Evolutionary conservation across 225 moss, liverwort and hornwort species (phyloP).

Genomic region (Climacium dendroides): DNA sequence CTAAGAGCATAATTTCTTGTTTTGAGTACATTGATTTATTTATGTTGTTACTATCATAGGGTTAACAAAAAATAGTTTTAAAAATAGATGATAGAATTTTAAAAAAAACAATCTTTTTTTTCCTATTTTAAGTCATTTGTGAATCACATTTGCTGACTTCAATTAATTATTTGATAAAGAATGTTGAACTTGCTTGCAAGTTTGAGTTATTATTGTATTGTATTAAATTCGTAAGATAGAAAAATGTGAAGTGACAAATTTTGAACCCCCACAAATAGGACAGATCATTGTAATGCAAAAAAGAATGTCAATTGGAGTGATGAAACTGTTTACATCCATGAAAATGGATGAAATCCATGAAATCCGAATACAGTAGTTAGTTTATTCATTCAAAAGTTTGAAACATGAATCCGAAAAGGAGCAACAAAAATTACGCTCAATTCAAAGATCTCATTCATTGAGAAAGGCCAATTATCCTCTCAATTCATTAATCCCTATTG

Average conservation of each 20-base stretch:
- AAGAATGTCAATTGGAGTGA: neutral
- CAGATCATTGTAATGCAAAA: neutral
- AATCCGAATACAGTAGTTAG: neutral
- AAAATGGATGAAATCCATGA: neutral
- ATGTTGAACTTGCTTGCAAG: neutral
- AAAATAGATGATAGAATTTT: neutral
- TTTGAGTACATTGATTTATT: neutral
- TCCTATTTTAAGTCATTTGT: fast-evolving
- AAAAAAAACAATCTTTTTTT: neutral
- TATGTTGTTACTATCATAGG: neutral
- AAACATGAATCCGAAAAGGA: neutral
- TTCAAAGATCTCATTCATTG: neutral
- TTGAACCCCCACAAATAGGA: neutral
- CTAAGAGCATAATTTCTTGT: fast-evolving
- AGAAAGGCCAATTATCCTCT: neutral
- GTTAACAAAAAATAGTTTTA: neutral
- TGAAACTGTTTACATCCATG: neutral
- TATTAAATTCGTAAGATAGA: no score
- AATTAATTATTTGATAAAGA: fast-evolving
- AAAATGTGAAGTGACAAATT: neutral
- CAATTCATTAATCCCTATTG: neutral
- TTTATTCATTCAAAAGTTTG: neutral
- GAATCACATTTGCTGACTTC: neutral
- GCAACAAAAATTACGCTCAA: neutral
- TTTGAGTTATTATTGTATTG: neutral